Conservation (phyloP, 352 stramenopile species). For the Pilasporangium apinafurcum region DNA sequence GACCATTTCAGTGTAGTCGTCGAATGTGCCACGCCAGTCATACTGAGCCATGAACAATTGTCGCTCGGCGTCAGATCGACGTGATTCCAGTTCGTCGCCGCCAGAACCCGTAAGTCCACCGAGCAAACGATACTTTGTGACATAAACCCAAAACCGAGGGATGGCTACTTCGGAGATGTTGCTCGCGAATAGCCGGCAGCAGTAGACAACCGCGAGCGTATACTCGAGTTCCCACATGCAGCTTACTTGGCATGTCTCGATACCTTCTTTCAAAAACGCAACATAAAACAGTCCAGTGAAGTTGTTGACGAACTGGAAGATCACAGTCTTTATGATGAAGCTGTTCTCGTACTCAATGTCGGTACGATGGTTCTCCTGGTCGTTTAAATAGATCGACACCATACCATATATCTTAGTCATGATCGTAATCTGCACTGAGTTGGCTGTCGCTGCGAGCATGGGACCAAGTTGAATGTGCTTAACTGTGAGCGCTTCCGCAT, state of each 20-base stretch:
- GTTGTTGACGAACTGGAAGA: conserved; percentile 96
- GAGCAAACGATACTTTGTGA: conserved; percentile 59
- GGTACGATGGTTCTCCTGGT: conserved; percentile 92
- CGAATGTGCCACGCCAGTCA: conserved; percentile 83
- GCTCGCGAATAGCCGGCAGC: conserved; percentile 77
- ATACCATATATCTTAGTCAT: conserved; percentile 92
- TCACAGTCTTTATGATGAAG: conserved; percentile 91
- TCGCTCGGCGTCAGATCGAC: conserved; percentile 46
- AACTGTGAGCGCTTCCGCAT: conserved; percentile 49
- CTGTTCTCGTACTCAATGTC: conserved; percentile 88
- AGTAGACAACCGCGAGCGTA: conserved; percentile 90
- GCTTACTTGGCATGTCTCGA: conserved; percentile 59
- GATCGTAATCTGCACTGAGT: conserved; percentile 79
- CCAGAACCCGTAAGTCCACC: conserved; percentile 38
- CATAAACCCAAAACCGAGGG: conserved; percentile 65
- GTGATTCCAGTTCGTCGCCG: conserved; percentile 4
- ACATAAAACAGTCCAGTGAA: conserved; percentile 94
- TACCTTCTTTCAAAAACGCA: conserved; percentile 85
- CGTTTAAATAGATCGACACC: conserved; percentile 83
- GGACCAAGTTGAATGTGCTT: conserved; percentile 61
- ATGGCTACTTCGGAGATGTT: conserved; percentile 78
- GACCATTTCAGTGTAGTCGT: conserved; percentile 93
- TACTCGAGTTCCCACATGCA: conserved; percentile 89
- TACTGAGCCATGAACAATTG: conserved; percentile 81
- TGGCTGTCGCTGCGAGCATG: conserved; percentile 63